Conservation (phyloP, 306 rosid genomes). For the Glycine soja region DNA sequence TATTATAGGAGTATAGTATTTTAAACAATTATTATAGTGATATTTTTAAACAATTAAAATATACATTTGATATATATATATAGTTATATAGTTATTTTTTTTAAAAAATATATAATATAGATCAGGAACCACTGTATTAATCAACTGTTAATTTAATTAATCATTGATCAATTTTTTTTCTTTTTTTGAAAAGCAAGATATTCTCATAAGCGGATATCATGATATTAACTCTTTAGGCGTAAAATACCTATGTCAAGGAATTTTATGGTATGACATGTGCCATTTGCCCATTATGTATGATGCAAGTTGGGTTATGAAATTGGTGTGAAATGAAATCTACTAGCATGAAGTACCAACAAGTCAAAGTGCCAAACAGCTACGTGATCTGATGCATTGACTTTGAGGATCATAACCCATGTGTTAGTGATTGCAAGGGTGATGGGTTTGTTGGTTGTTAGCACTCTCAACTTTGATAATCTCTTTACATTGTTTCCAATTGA, state of each 20-base stretch:
- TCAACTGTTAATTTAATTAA: no score
- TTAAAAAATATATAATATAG: not conserved
- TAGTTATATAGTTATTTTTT: no score
- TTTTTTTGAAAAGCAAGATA: no score
- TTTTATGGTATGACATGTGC: not conserved
- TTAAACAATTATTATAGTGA: no score
- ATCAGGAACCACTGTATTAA: not conserved
- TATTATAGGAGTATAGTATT: no score
- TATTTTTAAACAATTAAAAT: no score
- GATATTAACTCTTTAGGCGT: no score
- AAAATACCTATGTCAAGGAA: no score
- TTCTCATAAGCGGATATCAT: no score
- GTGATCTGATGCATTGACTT: constrained; percentile 51
- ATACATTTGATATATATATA: no score
- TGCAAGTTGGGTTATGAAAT: constrained; percentile 19
- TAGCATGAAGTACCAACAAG: constrained; percentile 17
- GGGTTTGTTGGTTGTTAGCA: constrained; percentile 48
- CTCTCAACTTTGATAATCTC: constrained; percentile 28
- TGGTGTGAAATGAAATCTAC: not conserved
- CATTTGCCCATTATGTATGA: not conserved
- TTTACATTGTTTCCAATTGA: constrained; percentile 10
- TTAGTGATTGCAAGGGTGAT: constrained; percentile 38
- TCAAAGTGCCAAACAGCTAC: constrained; percentile 49
- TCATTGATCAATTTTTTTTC: no score
- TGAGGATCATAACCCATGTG: constrained; percentile 41